Evolutionary conservation across 2,329 filamentous ascomycete genomes (phyloP).

Genomic region (Ophiognomonia clavigignenti-juglandacearum): DNA sequence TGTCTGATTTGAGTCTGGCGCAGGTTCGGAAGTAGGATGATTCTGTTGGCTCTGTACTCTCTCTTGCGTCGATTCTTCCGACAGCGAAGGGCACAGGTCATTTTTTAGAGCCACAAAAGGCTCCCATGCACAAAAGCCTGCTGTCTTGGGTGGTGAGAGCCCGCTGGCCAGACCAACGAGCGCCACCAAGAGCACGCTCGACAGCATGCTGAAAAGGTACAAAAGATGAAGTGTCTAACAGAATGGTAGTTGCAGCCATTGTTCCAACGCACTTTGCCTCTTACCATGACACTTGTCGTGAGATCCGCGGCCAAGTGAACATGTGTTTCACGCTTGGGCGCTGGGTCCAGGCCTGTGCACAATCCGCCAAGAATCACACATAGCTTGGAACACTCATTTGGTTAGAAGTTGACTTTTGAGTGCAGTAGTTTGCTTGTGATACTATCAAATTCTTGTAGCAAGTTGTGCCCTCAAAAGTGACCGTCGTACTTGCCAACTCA

Average conservation of each 20-base stretch:
- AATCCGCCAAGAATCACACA: no score
- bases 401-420: no score
- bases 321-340: no score
- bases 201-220: background rate
- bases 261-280: background rate
- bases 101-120: background rate
- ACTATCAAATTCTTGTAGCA: no score
- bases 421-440: no score
- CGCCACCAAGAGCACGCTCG: background rate
- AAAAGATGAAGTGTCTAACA: background rate
- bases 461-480: no score
- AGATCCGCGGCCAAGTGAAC: no score
- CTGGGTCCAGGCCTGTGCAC: no score
- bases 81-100: background rate
- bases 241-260: background rate
- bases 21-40: background rate
- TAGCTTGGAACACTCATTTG: no score
- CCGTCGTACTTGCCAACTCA: no score
- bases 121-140: background rate
- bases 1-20: conserved; percentile 2
- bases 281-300: background rate
- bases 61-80: background rate
- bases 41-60: background rate
- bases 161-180: background rate
- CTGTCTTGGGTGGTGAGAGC: background rate